Conservation (phyloP, 345 rosid species). For the Heritiera fomes region DNA sequence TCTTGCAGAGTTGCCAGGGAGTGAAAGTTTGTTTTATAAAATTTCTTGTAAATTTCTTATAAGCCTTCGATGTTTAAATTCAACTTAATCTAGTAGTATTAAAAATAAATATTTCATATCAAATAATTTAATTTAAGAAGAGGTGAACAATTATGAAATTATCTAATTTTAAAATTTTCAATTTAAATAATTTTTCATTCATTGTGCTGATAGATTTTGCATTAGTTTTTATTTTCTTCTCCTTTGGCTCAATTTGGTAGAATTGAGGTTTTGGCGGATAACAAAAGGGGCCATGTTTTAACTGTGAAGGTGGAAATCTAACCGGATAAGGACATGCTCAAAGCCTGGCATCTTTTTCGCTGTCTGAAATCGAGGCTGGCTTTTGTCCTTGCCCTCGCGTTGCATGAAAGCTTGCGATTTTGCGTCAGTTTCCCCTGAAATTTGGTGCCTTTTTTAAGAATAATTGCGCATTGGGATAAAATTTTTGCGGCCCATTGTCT, state of each 20-base stretch:
- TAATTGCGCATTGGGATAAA: background rate
- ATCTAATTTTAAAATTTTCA: too few relatives aligned
- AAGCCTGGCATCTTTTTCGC: background rate
- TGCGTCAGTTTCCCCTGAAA: background rate
- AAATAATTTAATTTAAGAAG: too few relatives aligned
- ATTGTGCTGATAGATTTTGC: too few relatives aligned
- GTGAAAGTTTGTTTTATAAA: too few relatives aligned
- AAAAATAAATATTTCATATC: too few relatives aligned
- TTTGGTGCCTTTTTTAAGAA: background rate
- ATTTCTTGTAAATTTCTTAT: too few relatives aligned
- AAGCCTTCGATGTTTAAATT: too few relatives aligned
- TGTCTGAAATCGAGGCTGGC: background rate
- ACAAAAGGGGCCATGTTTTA: background rate
- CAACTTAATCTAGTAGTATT: too few relatives aligned
- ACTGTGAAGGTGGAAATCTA: background rate
- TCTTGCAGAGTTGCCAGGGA: background rate
- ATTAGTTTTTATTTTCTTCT: background rate
- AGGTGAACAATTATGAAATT: too few relatives aligned
- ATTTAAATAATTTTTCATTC: too few relatives aligned
- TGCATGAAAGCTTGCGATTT: background rate
- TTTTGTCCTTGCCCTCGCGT: slow-evolving; percentile 14
- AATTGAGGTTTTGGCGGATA: background rate
- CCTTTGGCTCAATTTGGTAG: background rate
- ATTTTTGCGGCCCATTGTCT: slow-evolving; percentile 10
- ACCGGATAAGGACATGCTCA: background rate